phyloP scores from a whole-genome alignment of 495 filamentous ascomycete genomes.

The Penicillium robsamsonii region DNA sequence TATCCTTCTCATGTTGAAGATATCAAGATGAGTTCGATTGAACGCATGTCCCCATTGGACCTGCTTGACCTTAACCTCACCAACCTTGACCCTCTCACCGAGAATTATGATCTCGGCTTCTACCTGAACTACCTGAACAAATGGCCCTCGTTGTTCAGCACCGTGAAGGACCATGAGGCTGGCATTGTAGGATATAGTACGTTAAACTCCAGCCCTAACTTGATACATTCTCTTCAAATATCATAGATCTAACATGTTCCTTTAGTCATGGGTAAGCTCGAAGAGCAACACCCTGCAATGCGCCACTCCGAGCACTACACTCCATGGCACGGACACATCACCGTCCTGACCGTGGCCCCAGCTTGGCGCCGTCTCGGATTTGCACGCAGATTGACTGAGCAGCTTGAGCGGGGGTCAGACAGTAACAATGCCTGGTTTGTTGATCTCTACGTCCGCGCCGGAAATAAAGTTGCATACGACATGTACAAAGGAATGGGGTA shows the following conservation, averaged over 20 bases:
- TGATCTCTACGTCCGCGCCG: constrained; percentile 86
- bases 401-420: constrained; percentile 76
- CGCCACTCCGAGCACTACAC: constrained; percentile 78
- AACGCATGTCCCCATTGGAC: constrained; percentile 68
- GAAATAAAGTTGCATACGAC: constrained; percentile 79
- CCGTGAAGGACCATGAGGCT: constrained; percentile 75
- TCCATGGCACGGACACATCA: constrained; percentile 98
- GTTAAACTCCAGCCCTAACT: constrained; percentile 16
- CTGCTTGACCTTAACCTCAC: constrained; percentile 79
- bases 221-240: not conserved
- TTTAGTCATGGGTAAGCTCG: constrained; percentile 94
- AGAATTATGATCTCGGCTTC: constrained; percentile 93
- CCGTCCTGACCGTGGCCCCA: constrained; percentile 88
- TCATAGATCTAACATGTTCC: constrained; percentile 11
- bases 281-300: constrained; percentile 74
- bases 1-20: constrained; percentile 1
- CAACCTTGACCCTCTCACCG: constrained; percentile 89
- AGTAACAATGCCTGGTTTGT: constrained; percentile 88
- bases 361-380: constrained; percentile 81
- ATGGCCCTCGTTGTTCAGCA: constrained; percentile 91
- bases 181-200: constrained; percentile 91
- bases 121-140: constrained; percentile 92
- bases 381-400: constrained; percentile 72
- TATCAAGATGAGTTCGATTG: constrained; percentile 61
- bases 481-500: constrained; percentile 92